Base-by-base conservation (phyloP, 164 flowering plant genomes). In the Tetracentron sinense region DNA sequence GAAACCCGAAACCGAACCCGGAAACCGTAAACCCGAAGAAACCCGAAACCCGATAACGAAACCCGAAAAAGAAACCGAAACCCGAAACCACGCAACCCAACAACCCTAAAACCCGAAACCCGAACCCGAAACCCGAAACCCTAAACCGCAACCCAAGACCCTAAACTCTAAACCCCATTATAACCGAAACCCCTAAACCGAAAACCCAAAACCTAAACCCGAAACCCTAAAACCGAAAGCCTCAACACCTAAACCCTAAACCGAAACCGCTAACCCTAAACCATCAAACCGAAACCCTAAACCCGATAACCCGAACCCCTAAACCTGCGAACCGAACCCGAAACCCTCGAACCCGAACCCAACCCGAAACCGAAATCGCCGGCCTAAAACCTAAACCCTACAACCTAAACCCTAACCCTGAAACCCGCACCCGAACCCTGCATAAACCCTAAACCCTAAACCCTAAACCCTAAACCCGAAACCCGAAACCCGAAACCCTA, bases 121-220 rank as follows among this genome's bases (percentile, higher is more conserved):
- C 46, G 46, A 60, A 46, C 35, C 53, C 54, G 46, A 47, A 60
- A 46, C 63, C 63, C 54, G 46, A 60, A 60, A 46, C 38, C 53
- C 63, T 25, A 28, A 60, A 42, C 51, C 62, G 30, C 21, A 25
- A 59, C 11, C 54, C 54, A 16, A 15, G 20, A 51, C 11, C 54
- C 54, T n/a, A n/a, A n/a, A n/a, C n/a, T n/a, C 54, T 51, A 4
- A n/a, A 51, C 26, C 26, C 54, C 20, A 21, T n/a, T n/a, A n/a
- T n/a, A 51, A 4, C 38, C 38, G 3, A 16, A 46, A 46, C 16
- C 50, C 50, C 20, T 14, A 16, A 51, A 22, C 54, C 54, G 6
- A 51, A 21, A 51, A 22, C 26, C 4, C 20, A 20, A 21, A 3
- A 20, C 54, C n/a, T n/a, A n/a, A n/a, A n/a, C n/a, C n/a, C n/a